A percentile compares a stretch with the other conserved stretches of the same genome.
phyloP scores from a whole-genome alignment of 805 yeast species.

The Yamadazyma insecticola region DNA sequence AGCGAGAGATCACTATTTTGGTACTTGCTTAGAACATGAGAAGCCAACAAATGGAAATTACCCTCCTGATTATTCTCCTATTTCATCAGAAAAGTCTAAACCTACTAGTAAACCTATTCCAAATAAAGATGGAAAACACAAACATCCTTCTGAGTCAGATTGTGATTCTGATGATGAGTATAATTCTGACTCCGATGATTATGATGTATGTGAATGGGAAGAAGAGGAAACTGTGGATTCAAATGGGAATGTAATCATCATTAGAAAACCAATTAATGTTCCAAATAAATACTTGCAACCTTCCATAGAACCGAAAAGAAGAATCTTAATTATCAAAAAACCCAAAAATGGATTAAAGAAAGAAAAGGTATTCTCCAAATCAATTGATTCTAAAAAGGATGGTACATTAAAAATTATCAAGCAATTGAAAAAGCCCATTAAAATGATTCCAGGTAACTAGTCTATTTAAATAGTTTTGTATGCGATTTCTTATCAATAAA shows the following conservation, averaged over 20 bases:
- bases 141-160: constrained; percentile 1
- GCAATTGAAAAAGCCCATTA: too few relatives aligned
- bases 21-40: constrained; percentile 41
- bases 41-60: constrained; percentile 10
- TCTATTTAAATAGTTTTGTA: not conserved
- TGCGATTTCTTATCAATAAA: constrained; percentile 15
- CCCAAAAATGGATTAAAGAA: constrained; percentile 1
- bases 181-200: constrained; percentile 8
- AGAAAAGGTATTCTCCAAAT: too few relatives aligned
- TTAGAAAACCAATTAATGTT: constrained; percentile 17
- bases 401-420: too few relatives aligned
- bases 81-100: not conserved
- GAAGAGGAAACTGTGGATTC: constrained; percentile 16
- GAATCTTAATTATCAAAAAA: constrained; percentile 12
- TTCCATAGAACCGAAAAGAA: constrained; percentile 8
- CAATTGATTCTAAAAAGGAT: too few relatives aligned
- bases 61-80: constrained; percentile 8
- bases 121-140: constrained; percentile 1
- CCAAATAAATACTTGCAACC: constrained; percentile 10
- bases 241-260: constrained; percentile 13
- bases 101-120: too few relatives aligned
- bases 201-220: constrained; percentile 17
- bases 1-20: constrained; percentile 46
- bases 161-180: constrained; percentile 1
- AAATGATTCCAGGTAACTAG: too few relatives aligned